These are phyloP conservation scores for Pseudopyricularia javanii DNA, from an alignment of 2,329 filamentous ascomycete species.

Conservation along the genomic window DNA sequence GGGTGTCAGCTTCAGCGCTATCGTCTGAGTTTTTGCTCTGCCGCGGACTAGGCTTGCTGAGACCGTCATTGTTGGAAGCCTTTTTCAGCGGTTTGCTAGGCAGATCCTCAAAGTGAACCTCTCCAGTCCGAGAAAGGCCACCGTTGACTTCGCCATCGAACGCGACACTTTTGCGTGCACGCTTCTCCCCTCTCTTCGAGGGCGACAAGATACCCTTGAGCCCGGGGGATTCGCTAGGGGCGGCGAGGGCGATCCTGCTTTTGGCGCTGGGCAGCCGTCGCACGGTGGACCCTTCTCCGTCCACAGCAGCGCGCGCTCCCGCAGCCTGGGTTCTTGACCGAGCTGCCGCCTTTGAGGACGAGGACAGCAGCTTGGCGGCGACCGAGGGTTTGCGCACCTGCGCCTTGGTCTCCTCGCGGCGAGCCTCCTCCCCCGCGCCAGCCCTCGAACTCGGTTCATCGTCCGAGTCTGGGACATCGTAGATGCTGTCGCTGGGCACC, in stretches of 20 bases:
- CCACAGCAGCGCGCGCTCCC: not conserved
- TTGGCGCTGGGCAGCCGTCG: not conserved
- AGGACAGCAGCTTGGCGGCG: not conserved
- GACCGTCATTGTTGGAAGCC: not conserved
- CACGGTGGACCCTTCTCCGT: constrained; percentile 3
- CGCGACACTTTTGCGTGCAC: constrained; percentile 39
- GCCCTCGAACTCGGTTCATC: constrained; percentile 3
- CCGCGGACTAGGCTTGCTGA: constrained; percentile 3
- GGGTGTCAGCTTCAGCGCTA: constrained; percentile 9
- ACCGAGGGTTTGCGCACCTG: not conserved
- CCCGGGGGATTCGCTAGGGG: constrained; percentile 9
- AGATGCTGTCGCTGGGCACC: constrained; percentile 4
- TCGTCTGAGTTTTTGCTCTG: not conserved
- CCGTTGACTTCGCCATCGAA: constrained; percentile 23
- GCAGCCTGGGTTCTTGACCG: not conserved
- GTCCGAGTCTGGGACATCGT: constrained; percentile 9
- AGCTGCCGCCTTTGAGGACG: not conserved
- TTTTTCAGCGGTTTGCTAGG: constrained; percentile 20
- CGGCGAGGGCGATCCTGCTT: constrained; percentile 6
- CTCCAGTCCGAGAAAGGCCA: constrained; percentile 8
- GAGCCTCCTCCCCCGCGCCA: not conserved
- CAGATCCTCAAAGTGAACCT: constrained; percentile 40
- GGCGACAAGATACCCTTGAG: constrained; percentile 47
- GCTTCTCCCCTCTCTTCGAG: constrained; percentile 22
- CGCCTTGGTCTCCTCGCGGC: constrained; percentile 4